Evolutionary conservation across 75 land plant species (phyloP), one percentile per base, ranked within the genome.

Genomic region (Picea sitchensis): DNA sequence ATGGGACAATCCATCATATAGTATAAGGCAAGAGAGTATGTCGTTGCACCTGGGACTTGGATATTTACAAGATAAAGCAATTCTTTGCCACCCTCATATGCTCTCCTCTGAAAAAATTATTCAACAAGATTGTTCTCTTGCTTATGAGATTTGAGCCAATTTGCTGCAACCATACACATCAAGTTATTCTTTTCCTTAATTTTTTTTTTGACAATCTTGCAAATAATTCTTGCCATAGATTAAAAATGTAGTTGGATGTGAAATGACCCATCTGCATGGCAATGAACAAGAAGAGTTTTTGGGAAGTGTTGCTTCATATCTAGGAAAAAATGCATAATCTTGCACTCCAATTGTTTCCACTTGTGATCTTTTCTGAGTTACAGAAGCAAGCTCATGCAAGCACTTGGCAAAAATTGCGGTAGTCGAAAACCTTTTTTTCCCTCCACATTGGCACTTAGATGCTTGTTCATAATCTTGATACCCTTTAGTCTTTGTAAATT

Each of bases 21-120:
- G 79, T 96, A 96, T 6, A 96, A 60, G 6, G 90, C 97, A 59
- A 96, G 81, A 72, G 79, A 92, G 77, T 96, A 87, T 3, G 85
- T 87, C 15, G 92, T 91, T 36, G 93, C 47, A 18, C 99, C 99
- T 30, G 99, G 99, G 58, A 96, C 88, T 97, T 95, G 99, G 34
- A 96, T 84, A 78, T 96, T 92, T 23, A 96, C 80, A 61, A 96
- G 65, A 63, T 94, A 84, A 81, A 92, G 94, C 79, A 94, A 96
- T 51, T 94, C 90, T 31, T 84, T 75, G 65, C 99, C 87, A 67
- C 91, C 91, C 34, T 83, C 61, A 61, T 75, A 86, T 21, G 89
- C 91, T 86, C 83, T 90, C 81, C 81, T 92, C 98, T 96, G 89
- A n/a, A n/a, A n/a, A n/a, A n/a, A n/a, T n/a, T n/a, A n/a, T 79